These are phyloP conservation scores for Cercospora sojina DNA, from an alignment of 2,329 filamentous ascomycete genomes.

Conservation along the genomic window DNA sequence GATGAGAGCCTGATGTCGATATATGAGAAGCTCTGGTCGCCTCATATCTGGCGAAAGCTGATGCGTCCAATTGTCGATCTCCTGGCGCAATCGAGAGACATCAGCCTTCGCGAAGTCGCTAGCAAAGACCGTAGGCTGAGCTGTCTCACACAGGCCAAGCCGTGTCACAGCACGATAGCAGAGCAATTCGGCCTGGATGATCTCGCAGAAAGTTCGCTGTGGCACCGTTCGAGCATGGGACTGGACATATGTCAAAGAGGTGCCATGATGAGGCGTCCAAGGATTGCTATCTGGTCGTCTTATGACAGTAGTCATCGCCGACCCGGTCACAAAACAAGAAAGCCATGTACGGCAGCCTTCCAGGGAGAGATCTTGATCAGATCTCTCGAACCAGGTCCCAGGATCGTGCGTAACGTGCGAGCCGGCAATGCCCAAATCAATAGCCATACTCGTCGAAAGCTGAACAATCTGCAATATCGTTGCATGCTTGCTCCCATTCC, in stretches of 20 bases:
- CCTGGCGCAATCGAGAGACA: conserved; percentile 17
- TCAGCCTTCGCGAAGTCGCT: not conserved
- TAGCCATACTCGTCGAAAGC: conserved; percentile 72
- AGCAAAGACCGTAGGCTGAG: conserved; percentile 7
- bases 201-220: conserved; percentile 21
- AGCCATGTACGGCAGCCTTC: conserved; percentile 25
- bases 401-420: conserved; percentile 9
- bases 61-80: conserved; percentile 20
- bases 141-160: conserved; percentile 14
- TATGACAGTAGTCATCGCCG: conserved; percentile 18
- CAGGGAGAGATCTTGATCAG: not conserved
- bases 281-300: conserved; percentile 20
- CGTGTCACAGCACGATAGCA: conserved; percentile 16
- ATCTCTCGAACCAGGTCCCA: conserved; percentile 4
- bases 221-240: not conserved
- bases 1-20: conserved; percentile 20
- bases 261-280: conserved; percentile 25
- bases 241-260: conserved; percentile 18
- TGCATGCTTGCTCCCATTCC: conserved; percentile 73
- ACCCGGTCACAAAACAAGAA: conserved; percentile 23
- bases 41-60: not conserved
- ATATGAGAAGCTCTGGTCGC: conserved; percentile 17
- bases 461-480: conserved; percentile 85
- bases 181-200: conserved; percentile 18
- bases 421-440: conserved; percentile 71